Evolutionary conservation across 371 early-diverging fungal genomes (phyloP), one percentile per base, ranked within the genome.

Genomic region (Actinomortierella ambigua): DNA sequence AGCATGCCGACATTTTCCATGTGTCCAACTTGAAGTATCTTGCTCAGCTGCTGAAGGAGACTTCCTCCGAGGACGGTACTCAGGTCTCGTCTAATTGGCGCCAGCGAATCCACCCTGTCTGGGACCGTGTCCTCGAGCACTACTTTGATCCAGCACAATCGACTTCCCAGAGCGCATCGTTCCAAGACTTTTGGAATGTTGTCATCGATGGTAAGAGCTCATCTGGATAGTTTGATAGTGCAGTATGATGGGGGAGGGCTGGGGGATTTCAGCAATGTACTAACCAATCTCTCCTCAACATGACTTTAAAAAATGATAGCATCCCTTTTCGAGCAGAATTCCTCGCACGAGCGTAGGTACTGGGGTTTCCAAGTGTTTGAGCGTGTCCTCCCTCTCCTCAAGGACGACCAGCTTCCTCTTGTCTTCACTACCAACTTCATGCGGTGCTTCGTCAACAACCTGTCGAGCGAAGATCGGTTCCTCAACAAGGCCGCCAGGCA

Each of bases 361-460:
- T 88, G 95, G 86, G 96, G 95, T 20, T 92, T 95, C 79, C 87
- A 88, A 59, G 73, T 95, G 23, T 86, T 95, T 43, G 86, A 89
- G 60, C 82, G 83, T 54, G 81, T 88, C 4, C 76, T 95, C 62
- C 85, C 86, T 20, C 79, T 79, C 27, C 78, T 94, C 49, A 75
- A 81, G 23, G 68, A 83, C 44, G 83, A 88, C 5, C 85, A 85
- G 57, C 81, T 93, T 62, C 87, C 93, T 0, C 69, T 87, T 57
- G 76, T 96, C 41, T 91, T 95, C 71, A 92, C 94, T 42, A 84
- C 84, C 22, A 89, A 91, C 76, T 87, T 95, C 60, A 86, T 95
- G 86, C 86, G 90, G 24, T 82, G 86, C 41, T 84, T 95, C 56
- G 91, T 93, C 57, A 91, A 93, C 78, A 89, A 90, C 76, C 80